A percentile compares a stretch with the other conserved stretches of the same genome.
These are phyloP conservation scores for Thelonectria rubi DNA, from an alignment of 2,329 filamentous ascomycete genomes.

Conservation along the genomic window DNA sequence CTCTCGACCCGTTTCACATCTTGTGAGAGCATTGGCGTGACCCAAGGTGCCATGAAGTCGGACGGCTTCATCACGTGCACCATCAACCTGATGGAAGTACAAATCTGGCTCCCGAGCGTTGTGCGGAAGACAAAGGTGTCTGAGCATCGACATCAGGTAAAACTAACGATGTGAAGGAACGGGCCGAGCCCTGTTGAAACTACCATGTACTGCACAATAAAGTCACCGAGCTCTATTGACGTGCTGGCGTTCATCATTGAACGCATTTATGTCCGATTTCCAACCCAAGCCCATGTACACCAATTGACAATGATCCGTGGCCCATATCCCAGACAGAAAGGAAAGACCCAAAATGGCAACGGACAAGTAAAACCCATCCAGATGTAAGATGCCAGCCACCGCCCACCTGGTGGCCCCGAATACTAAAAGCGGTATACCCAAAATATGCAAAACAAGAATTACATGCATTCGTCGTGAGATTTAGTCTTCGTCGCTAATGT, in stretches of 20 bases:
- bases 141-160: neutral
- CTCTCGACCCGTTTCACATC: neutral
- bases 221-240: slow-evolving; percentile 16
- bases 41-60: no score
- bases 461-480: neutral
- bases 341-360: slow-evolving; percentile 7
- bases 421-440: neutral
- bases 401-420: no score
- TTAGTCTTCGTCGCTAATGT: slow-evolving; percentile 47
- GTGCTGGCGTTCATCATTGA: slow-evolving; percentile 2
- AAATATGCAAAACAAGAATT: slow-evolving; percentile 11
- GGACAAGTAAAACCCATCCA: neutral
- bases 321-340: neutral
- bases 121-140: neutral
- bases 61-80: no score
- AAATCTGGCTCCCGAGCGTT: no score
- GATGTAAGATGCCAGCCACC: neutral
- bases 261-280: slow-evolving; percentile 12
- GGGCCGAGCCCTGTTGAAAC: neutral
- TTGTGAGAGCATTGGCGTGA: no score
- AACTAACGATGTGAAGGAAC: neutral
- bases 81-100: no score
- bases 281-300: slow-evolving; percentile 16
- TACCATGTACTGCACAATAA: neutral
- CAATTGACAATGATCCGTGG: slow-evolving; percentile 27